phyloP scores from a whole-genome alignment of 805 yeast species.

The Saccharomyces jurei region DNA sequence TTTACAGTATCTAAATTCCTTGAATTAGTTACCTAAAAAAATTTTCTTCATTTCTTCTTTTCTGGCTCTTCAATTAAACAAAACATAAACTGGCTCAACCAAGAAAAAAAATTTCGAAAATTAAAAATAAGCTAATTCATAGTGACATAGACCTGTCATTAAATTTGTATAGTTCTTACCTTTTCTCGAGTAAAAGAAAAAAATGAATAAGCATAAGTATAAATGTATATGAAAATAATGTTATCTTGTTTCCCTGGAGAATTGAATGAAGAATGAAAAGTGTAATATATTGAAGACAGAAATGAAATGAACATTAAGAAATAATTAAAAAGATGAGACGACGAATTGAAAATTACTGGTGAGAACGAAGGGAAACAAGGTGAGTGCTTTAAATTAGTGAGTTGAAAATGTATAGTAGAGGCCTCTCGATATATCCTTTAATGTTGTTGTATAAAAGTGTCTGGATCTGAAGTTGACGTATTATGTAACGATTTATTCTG shows the following conservation, averaged over 20 bases:
- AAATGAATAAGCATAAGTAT: background rate
- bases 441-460: background rate
- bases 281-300: background rate
- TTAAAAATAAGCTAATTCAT: background rate
- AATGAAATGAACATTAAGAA: background rate
- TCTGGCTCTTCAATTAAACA: background rate
- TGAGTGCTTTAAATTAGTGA: background rate
- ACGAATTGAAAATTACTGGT: background rate
- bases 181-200: background rate
- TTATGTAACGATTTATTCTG: conserved; percentile 4
- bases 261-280: background rate
- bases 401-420: background rate
- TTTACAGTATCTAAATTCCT: background rate
- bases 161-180: background rate
- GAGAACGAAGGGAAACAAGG: background rate
- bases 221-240: background rate
- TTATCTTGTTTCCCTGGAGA: background rate
- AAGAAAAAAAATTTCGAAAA: background rate
- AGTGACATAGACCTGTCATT: background rate
- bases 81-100: background rate
- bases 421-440: background rate
- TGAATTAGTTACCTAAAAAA: background rate
- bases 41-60: background rate
- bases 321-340: background rate
- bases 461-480: background rate